Percentiles rank a stretch among this genome's conserved stretches.
Conservation (phyloP, 192 early-diverging fungal species). For the Polychytrium aggregatum region DNA sequence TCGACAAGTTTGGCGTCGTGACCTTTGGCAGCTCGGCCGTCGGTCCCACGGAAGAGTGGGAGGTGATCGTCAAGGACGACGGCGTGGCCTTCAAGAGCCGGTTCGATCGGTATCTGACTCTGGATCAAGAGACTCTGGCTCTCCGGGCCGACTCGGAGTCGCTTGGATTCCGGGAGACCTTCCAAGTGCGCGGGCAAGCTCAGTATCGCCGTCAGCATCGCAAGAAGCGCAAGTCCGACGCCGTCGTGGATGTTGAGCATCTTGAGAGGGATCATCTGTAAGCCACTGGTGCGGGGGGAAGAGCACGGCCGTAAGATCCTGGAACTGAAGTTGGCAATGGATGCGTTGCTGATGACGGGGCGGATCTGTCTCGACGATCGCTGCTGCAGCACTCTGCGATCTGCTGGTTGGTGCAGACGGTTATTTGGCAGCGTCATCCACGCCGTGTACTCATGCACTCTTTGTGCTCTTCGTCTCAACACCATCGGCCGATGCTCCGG, state of each 20-base stretch:
- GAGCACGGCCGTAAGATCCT: too few species aligned
- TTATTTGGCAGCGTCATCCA: too few species aligned
- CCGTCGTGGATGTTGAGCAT: too few species aligned
- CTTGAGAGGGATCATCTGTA: too few species aligned
- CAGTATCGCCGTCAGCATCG: too few species aligned
- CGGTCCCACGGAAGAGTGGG: conserved; percentile 72
- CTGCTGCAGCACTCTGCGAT: neutral
- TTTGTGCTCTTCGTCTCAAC: too few species aligned
- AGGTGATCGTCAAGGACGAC: conserved; percentile 49
- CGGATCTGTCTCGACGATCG: neutral
- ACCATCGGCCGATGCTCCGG: too few species aligned
- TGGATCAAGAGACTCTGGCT: conserved; percentile 16
- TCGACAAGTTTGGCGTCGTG: conserved; percentile 75
- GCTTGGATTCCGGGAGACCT: conserved; percentile 63
- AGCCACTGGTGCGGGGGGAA: too few species aligned
- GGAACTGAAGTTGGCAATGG: too few species aligned
- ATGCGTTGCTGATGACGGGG: conserved; percentile 27
- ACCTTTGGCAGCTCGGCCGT: conserved; percentile 59
- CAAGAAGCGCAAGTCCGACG: too few species aligned
- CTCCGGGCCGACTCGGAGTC: conserved; percentile 60
- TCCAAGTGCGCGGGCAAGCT: conserved; percentile 59
- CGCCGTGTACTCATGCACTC: too few species aligned
- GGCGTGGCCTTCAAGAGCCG: conserved; percentile 53
- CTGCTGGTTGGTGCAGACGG: too few species aligned
- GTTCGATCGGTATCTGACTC: conserved; percentile 58